Evolutionary conservation across 2,329 filamentous ascomycete genomes (phyloP).

Genomic region (Ascochyta clinopodiicola): DNA sequence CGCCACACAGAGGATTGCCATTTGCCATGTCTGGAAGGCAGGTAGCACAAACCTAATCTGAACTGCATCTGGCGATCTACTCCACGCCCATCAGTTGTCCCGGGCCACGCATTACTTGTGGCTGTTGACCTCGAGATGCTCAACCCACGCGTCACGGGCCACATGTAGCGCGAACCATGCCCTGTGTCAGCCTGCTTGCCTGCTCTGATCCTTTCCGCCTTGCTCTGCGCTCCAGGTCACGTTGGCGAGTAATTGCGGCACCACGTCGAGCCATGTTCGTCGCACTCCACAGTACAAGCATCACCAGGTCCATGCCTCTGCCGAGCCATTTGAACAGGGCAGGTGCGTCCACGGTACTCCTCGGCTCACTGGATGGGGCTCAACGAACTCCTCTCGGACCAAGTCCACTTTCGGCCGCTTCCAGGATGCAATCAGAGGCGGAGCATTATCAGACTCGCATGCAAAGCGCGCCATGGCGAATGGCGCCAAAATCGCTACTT

Average conservation of each 20-base stretch:
- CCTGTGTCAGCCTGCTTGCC: slow-evolving; percentile 29
- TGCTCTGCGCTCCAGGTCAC: slow-evolving; percentile 15
- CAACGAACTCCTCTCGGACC: slow-evolving; percentile 24
- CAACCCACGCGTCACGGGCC: slow-evolving; percentile 35
- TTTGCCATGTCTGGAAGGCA: slow-evolving; percentile 12
- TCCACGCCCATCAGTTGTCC: slow-evolving; percentile 2
- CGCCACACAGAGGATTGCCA: slow-evolving; percentile 5
- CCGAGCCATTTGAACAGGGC: slow-evolving; percentile 27
- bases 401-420: slow-evolving; percentile 33
- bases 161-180: slow-evolving; percentile 44
- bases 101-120: slow-evolving; percentile 5
- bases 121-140: slow-evolving; percentile 23
- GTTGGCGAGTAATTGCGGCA: slow-evolving; percentile 23
- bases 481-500: slow-evolving; percentile 6
- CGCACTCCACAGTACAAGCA: slow-evolving; percentile 16
- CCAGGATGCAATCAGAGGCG: slow-evolving; percentile 23
- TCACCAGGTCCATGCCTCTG: slow-evolving; percentile 24
- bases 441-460: slow-evolving; percentile 24
- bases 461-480: slow-evolving; percentile 8
- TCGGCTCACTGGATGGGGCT: slow-evolving; percentile 25
- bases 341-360: slow-evolving; percentile 32
- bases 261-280: slow-evolving; percentile 23
- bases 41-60: slow-evolving; percentile 27
- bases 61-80: slow-evolving; percentile 20
- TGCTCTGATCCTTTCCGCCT: slow-evolving; percentile 27